Evolutionary conservation across 192 early-diverging fungal genomes (phyloP), one percentile per base, ranked within the genome.

Genomic region (Piromyces finnis): DNA sequence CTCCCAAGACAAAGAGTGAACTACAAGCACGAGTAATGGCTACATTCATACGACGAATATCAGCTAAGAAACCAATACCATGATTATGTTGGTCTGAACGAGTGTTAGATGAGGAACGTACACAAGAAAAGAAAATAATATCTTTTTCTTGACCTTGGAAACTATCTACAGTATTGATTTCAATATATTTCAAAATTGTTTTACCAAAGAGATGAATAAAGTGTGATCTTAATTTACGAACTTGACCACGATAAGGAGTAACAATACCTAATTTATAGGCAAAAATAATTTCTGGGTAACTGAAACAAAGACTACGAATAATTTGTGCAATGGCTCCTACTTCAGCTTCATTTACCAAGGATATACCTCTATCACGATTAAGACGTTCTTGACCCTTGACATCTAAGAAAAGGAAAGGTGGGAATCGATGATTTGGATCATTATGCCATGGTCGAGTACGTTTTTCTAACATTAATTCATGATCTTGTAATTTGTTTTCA

Each of bases 141-240:
- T 97, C 97, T 84, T 98, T 98, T 83, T 98, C 96, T 84, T 97
- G 94, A 13, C 96, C 97, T 86, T 99, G 96, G 83, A 99, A 99
- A 16, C 95, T 95, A 84, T 98, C 96, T 78, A 89, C 95, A 0
- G 96, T 98, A 84, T 97, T 96, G 81, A 98, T 92, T 82, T 97
- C 95, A 3, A 99, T 90, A 2, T 87, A 86, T 30, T 94, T 87
- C 0, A 93, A 86, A 29, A 93, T 88, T 2, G 81, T 79, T 0
- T 80, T 32, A 0, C 94, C 94, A 85, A 94, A 93, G n/a, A 81
- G 78, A 27, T 84, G 51, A 13, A 84, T 81, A 79, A 99, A 95
- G 30, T 81, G 83, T 28, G 90, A 87, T 79, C 89, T 88, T 26
- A 99, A 84, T 78, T 90, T 89, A 77, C 88, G 82, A 78, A 95